Base-by-base conservation (phyloP, 495 filamentous ascomycete genomes). In the Xylaria venustula region DNA sequence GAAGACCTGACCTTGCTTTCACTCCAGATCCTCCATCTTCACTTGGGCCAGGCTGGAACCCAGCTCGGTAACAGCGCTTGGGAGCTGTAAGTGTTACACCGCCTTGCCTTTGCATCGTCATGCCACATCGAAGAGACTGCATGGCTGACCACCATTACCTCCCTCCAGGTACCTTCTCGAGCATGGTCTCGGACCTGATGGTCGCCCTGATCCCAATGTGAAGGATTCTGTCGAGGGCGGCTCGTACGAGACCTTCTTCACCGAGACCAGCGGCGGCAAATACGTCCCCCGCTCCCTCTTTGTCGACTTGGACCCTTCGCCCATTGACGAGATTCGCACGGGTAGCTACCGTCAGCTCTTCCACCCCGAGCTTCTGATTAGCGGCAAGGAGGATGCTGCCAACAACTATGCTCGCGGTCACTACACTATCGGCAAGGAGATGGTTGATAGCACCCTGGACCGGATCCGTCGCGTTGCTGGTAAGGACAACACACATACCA, bases 391-490 rank as follows among this genome's bases (percentile, higher is more conserved):
- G 75, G 91, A 96, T 84, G 91, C 91, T 57, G 90, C 91, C 70
- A 96, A 95, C 77, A 96, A 96, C 83, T 96, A 96, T 80, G 91
- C 91, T 64, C 89, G 91, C 80, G 91, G 91, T 62, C 91, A 96
- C 75, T 96, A 96, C 75, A 96, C 91, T 49, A 87, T 94, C 65
- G 91, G 91, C 76, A 96, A 94, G 82, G 91, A 95, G 79, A 83
- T 94, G 72, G 87, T 91, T 51, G 91, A 93, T 68, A 85, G 81
- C 57, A 90, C 93, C 63, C 80, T 93, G 65, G 90, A 95, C 69
- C 88, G 89, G 70, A 87, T 96, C 70, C 90, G 91, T 65, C 90
- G 88, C 70, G 87, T 94, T 74, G 82, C 83, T 71, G 90, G 90
- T 92, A 79, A 62, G 82, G 68, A 26, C 15, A 32, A 28, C 46